A percentile compares a stretch with the other conserved stretches of the same genome.
These are phyloP conservation scores for Nitzschia putrida DNA, from an alignment of 108 stramenopile species.

Conservation along the genomic window DNA sequence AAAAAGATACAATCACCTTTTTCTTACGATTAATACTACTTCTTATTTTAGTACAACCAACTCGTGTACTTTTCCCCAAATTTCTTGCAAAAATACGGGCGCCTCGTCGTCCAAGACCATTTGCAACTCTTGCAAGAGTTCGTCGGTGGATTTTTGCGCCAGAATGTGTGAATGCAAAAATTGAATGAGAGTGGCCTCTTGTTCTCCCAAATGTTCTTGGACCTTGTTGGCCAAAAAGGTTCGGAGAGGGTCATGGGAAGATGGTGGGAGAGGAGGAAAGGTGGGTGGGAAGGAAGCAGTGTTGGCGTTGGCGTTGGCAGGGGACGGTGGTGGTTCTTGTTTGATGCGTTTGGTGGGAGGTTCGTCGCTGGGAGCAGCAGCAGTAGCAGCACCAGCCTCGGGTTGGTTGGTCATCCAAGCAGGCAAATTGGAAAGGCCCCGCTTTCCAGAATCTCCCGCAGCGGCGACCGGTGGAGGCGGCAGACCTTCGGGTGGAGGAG, in stretches of 20 bases:
- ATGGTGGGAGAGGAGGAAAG: slow-evolving; percentile 45
- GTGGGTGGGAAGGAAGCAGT: slow-evolving; percentile 10
- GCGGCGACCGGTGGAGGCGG: slow-evolving; percentile 22
- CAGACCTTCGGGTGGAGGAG: slow-evolving; percentile 16
- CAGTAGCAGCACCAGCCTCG: slow-evolving; percentile 5
- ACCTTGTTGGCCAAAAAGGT: slow-evolving; percentile 61
- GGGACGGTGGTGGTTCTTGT: slow-evolving; percentile 11
- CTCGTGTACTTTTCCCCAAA: slow-evolving; percentile 58
- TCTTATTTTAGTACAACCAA: slow-evolving; percentile 3
- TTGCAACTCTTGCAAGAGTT: slow-evolving; percentile 74
- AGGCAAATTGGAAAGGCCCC: slow-evolving; percentile 78
- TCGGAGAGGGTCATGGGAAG: slow-evolving; percentile 32
- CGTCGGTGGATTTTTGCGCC: slow-evolving; percentile 31
- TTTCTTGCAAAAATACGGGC: slow-evolving; percentile 57
- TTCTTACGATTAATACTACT: too few relatives aligned
- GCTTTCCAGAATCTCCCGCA: slow-evolving; percentile 48
- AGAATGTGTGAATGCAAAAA: slow-evolving; percentile 65
- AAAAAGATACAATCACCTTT: too few relatives aligned
- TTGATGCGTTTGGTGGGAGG: slow-evolving; percentile 35
- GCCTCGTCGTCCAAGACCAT: slow-evolving; percentile 85
- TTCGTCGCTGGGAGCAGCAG: slow-evolving; percentile 11
- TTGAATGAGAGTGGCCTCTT: slow-evolving; percentile 72
- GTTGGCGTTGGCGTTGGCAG: background rate
- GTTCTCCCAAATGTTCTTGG: slow-evolving; percentile 72
- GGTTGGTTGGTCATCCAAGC: slow-evolving; percentile 77